Percentiles rank a stretch among this genome's conserved stretches.
Conservation (phyloP, 2,329 filamentous ascomycete species). For the Biscogniauxia mediterranea region DNA sequence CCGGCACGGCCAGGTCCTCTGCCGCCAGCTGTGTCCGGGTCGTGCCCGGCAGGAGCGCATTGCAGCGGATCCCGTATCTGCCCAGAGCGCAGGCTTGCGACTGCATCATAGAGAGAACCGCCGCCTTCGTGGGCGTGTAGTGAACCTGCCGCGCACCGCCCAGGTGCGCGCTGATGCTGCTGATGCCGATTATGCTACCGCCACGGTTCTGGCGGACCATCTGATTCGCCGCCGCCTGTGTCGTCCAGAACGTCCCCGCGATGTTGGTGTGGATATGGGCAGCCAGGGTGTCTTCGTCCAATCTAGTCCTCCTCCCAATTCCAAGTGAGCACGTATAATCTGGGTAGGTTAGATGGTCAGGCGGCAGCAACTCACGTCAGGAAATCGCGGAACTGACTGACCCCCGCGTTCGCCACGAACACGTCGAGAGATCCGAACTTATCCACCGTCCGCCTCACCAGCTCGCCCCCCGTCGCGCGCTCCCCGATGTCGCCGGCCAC, state of each 20-base stretch:
- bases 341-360: background rate
- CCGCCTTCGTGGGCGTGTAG: conserved; percentile 73
- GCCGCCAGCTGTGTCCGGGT: conserved; percentile 70
- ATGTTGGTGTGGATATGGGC: conserved; percentile 44
- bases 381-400: conserved; percentile 4
- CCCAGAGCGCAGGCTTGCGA: conserved; percentile 65
- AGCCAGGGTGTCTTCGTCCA: conserved; percentile 2
- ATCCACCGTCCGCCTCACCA: conserved; percentile 1
- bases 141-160: conserved; percentile 67
- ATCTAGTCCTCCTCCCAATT: background rate
- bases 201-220: conserved; percentile 56
- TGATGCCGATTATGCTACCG: conserved; percentile 63
- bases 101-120: conserved; percentile 67
- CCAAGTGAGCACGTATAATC: background rate
- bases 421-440: conserved; percentile 6
- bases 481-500: conserved; percentile 4
- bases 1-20: conserved; percentile 61
- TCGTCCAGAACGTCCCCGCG: conserved; percentile 64
- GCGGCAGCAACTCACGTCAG: conserved; percentile 2
- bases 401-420: conserved; percentile 8
- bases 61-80: conserved; percentile 64
- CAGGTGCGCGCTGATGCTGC: conserved; percentile 58
- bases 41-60: conserved; percentile 67
- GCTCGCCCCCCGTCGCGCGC: conserved; percentile 1
- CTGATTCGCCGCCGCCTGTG: conserved; percentile 64